Base-by-base conservation (phyloP, 2,329 filamentous ascomycete genomes). In the Microdochium bolleyi region DNA sequence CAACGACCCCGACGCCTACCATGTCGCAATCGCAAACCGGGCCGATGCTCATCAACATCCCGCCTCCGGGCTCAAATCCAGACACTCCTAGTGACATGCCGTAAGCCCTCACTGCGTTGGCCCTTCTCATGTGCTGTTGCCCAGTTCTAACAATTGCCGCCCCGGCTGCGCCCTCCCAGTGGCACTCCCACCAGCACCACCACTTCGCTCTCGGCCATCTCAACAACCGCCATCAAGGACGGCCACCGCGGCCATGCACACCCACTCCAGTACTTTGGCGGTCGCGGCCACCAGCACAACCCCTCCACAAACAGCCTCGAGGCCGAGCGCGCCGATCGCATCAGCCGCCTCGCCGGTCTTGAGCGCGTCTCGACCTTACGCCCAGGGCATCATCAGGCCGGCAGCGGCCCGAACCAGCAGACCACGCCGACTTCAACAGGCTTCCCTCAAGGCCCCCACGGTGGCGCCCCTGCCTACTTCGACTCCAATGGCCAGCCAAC, bases 191-290 rank as follows among this genome's bases (percentile, higher is more conserved):
- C 94, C 59, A 95, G 90, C 60, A 87, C 88, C 41, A 95, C 89
- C 3, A 96, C 92, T 13, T 95, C 91, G 51, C 85, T 97, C 63
- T 96, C 90, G 24, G 86, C 91, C 41, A 80, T 97, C 49, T 95
- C 90, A 16, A 96, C 92, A 19, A 94, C 90, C 13, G 92, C 92
- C 51, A 96, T 96, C 77, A 96, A 96, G 71, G 92, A 97, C 67
- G 92, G 92, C 61, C 90, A 96, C 65, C 88, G 90, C 55, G 92
- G 92, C 57, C 84, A 91, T 65, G 78, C 86, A 25, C 82, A 84
- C 25, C 78, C 80, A 54, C 41, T 46, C 41, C 69, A 70, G 54
- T 76, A 79, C 53, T 75, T 76, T 56, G 68, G 70, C 38, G 69
- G 70, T 46, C 82, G 83, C 50, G 74, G 80, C 61, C 73, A 84